Conservation (phyloP, 345 rosid species). For the Microthlaspi erraticum region DNA sequence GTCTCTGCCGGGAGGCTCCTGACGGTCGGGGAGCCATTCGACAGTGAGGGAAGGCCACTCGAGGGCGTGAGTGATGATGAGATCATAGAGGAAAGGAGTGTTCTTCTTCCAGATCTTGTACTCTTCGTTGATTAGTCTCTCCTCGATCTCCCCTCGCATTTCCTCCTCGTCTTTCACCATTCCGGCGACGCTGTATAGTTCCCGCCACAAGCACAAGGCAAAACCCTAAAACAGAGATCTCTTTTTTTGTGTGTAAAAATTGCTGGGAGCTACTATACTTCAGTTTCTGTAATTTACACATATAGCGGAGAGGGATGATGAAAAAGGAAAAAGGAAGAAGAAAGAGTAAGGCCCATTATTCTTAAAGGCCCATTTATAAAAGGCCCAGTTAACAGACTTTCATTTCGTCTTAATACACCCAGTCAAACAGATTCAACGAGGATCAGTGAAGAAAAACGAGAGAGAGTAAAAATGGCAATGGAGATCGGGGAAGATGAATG, state of each 20-base stretch:
- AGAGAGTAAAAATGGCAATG: slow-evolving; percentile 29
- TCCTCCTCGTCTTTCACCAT: slow-evolving; percentile 99
- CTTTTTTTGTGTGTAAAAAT: neutral
- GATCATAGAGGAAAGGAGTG: slow-evolving; percentile 96
- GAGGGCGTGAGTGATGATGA: slow-evolving; percentile 94
- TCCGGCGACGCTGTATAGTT: slow-evolving; percentile 10
- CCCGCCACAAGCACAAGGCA: slow-evolving; percentile 37
- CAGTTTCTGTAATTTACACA: slow-evolving; percentile 7
- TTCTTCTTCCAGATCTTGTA: slow-evolving; percentile 99
- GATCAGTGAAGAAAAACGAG: neutral
- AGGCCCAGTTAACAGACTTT: neutral
- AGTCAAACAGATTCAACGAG: neutral
- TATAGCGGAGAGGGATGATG: slow-evolving; percentile 1
- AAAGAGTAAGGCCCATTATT: neutral
- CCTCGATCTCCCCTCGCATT: slow-evolving; percentile 96
- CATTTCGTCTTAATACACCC: too few species aligned
- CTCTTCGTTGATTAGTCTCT: slow-evolving; percentile 89
- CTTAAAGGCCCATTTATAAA: neutral
- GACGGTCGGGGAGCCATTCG: slow-evolving; percentile 94
- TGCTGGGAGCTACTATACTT: neutral
- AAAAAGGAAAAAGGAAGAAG: neutral
- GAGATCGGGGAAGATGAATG: slow-evolving; percentile 64
- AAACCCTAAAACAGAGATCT: slow-evolving; percentile 46
- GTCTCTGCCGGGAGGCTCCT: slow-evolving; percentile 94
- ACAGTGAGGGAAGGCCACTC: slow-evolving; percentile 99